Base-by-base conservation (phyloP, 1,284 basidiomycete genomes). In the Cryptococcus sp. region DNA sequence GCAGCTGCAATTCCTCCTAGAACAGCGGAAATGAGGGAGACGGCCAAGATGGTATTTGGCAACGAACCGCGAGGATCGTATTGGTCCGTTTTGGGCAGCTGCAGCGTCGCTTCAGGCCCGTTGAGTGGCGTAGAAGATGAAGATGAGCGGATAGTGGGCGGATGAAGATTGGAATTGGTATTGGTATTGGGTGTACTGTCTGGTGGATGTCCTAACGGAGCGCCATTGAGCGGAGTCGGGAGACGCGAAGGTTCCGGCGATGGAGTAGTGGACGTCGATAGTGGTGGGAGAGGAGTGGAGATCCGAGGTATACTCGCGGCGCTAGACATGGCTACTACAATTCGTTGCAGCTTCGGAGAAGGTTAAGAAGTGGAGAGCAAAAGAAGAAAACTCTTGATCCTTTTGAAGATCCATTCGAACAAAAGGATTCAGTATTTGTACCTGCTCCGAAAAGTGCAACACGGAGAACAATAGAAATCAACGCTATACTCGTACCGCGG, bases 31-130 rank as follows among this genome's bases (percentile, higher is more conserved):
- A 93, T 86, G 25, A 84, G 80, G 0, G 88, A 85, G 0, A 83
- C 86, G 5, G 84, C 83, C 34, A 93, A 80, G 1, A 89, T 89
- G 13, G 92, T 92, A 73, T 95, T 93, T 16, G 92, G 89, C 44
- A 93, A 85, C 56, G 80, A 81, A 54, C 86, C 87, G 45, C 82
- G 81, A 29, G 83, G 81, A 15, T 57, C 52, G 54, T 74, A 72
- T 39, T 68, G 67, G 7, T 64, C 61, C 0, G 68, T 63, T 19
- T 59, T 58, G 22, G 69, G 73, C 16, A 75, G 63, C 43, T 65
- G 53, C 3, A 57, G 22, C 26, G 54, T 43, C 17, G 56, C 22
- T 16, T 41, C 38, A 10, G 13, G 48, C 49, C 44, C 38, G 11
- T 7, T 41, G 55, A 15, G 49, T 54, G n/a, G 58, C 55, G 20